Evolutionary conservation across 306 rosid species (phyloP).

Genomic region (Rubus idaeus): DNA sequence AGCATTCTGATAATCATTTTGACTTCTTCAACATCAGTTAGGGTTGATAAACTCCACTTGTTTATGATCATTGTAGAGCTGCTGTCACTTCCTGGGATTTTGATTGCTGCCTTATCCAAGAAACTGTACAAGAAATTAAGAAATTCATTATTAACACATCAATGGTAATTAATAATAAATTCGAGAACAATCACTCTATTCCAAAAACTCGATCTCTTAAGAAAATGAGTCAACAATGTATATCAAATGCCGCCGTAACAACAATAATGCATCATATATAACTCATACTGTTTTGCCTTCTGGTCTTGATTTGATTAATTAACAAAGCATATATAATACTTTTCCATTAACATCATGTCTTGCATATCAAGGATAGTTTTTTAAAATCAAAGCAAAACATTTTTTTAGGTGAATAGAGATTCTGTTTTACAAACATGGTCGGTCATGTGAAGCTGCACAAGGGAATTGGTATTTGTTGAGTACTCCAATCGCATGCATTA

Average conservation of each 20-base stretch:
- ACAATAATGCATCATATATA: background rate
- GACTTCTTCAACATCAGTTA: slow-evolving; percentile 85
- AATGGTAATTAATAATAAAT: background rate
- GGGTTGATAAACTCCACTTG: slow-evolving; percentile 63
- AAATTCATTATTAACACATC: background rate
- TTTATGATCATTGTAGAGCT: slow-evolving; percentile 13
- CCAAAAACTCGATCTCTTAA: background rate
- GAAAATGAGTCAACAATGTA: background rate
- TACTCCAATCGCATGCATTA: background rate
- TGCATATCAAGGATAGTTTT: background rate
- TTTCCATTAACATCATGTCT: too few species aligned
- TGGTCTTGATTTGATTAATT: background rate
- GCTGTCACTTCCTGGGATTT: slow-evolving; percentile 10
- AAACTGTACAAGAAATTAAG: slow-evolving; percentile 40
- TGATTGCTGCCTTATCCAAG: slow-evolving; percentile 83
- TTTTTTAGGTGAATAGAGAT: background rate
- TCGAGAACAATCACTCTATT: background rate
- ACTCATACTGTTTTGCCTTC: background rate
- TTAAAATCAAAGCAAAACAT: background rate
- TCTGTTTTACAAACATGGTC: background rate
- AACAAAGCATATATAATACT: background rate
- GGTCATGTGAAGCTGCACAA: slow-evolving; percentile 2
- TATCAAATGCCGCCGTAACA: background rate
- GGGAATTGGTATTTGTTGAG: background rate
- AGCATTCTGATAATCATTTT: slow-evolving; percentile 64